Conservation (phyloP, 495 filamentous ascomycete genomes). For the Amniculicola lignicola region DNA sequence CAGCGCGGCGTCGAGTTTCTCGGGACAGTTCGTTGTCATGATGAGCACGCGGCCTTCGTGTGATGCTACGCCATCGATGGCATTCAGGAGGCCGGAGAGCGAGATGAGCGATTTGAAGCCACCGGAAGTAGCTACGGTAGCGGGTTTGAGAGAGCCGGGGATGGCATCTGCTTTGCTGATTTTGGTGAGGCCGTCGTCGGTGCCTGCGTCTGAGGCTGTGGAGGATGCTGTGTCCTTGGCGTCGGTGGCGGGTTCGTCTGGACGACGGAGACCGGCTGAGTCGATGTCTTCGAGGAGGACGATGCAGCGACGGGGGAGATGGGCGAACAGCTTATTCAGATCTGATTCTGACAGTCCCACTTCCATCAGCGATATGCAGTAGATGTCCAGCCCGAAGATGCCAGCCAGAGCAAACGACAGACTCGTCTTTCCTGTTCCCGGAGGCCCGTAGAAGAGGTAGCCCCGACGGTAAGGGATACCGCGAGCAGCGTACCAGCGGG, state of each 20-base stretch:
- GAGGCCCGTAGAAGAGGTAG: slow-evolving; percentile 45
- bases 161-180: slow-evolving; percentile 4
- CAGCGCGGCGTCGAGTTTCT: slow-evolving; percentile 70
- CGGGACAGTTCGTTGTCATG: slow-evolving; percentile 80
- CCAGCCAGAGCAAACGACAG: slow-evolving; percentile 63
- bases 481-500: slow-evolving; percentile 71
- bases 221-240: slow-evolving; percentile 5
- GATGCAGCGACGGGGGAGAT: slow-evolving; percentile 63
- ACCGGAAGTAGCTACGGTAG: background rate
- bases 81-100: slow-evolving; percentile 76
- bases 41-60: slow-evolving; percentile 78
- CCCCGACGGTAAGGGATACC: slow-evolving; percentile 49
- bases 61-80: slow-evolving; percentile 76
- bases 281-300: slow-evolving; percentile 76
- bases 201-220: background rate
- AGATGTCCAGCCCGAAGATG: slow-evolving; percentile 66
- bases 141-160: background rate
- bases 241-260: slow-evolving; percentile 16
- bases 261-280: slow-evolving; percentile 64
- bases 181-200: slow-evolving; percentile 16
- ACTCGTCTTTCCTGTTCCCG: slow-evolving; percentile 45
- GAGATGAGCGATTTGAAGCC: slow-evolving; percentile 54
- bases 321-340: slow-evolving; percentile 65
- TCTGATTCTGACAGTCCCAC: slow-evolving; percentile 66
- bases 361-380: slow-evolving; percentile 64